These are phyloP conservation scores for Ophiostoma australiae DNA, from an alignment of 2,329 filamentous ascomycete species.

Conservation along the genomic window DNA sequence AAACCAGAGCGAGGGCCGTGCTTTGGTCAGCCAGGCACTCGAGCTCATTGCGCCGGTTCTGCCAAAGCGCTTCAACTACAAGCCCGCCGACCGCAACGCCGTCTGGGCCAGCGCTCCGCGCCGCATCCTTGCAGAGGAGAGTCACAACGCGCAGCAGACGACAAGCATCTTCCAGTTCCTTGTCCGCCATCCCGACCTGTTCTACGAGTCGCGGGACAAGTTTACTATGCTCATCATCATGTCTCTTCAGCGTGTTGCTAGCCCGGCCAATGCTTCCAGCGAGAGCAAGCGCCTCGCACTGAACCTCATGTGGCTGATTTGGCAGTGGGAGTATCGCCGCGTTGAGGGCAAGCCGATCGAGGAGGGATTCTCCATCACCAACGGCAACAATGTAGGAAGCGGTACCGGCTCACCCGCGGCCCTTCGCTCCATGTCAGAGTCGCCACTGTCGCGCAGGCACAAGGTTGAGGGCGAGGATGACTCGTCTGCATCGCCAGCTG, in stretches of 20 bases:
- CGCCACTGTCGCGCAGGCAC: conserved; percentile 69
- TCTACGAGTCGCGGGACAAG: conserved; percentile 91
- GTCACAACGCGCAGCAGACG: conserved; percentile 90
- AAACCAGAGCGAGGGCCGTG: conserved; percentile 89
- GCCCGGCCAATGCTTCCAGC: conserved; percentile 74
- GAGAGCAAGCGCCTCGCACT: conserved; percentile 89
- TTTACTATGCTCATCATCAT: conserved; percentile 85
- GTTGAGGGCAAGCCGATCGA: conserved; percentile 53
- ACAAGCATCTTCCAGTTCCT: conserved; percentile 97
- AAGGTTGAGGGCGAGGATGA: conserved; percentile 57
- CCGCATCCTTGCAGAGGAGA: conserved; percentile 88
- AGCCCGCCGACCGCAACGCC: conserved; percentile 63
- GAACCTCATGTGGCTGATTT: conserved; percentile 84
- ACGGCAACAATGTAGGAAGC: background rate
- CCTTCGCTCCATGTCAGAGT: conserved; percentile 52
- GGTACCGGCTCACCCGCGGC: conserved; percentile 27
- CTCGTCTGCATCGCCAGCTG: conserved; percentile 29
- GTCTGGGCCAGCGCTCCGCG: conserved; percentile 87
- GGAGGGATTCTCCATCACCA: conserved; percentile 13
- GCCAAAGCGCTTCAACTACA: conserved; percentile 75
- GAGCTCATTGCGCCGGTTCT: conserved; percentile 94
- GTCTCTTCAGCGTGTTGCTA: conserved; percentile 81
- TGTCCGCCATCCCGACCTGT: conserved; percentile 84
- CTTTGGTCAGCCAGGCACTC: conserved; percentile 86
- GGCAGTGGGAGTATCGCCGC: conserved; percentile 84